Base-by-base conservation (phyloP, 768 basidiomycete species). In the Naganishia vishniacii region DNA sequence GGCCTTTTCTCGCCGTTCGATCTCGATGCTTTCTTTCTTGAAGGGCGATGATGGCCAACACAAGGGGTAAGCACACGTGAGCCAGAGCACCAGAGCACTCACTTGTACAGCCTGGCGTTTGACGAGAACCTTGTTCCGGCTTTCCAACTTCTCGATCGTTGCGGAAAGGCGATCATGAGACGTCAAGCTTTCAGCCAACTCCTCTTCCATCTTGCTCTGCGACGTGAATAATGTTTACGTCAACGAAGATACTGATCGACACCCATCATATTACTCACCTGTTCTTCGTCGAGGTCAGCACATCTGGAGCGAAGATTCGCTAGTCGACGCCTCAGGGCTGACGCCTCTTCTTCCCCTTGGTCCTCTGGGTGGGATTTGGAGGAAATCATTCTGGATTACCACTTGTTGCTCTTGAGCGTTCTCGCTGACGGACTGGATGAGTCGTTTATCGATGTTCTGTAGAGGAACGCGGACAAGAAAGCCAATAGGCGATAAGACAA, bases 81-180 rank as follows among this genome's bases (percentile, higher is more conserved):
- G 20, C 31, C 12, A 49, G 47, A 40, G 45, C 15, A 9, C 8
- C 16, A 20, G 3, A 1, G 15, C 0, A 62, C 72, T 44, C 40
- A 73, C 75, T 72, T 75, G 75, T 64, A 73, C 71, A 1, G 64
- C 53, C 65, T 72, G 71, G 18, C 72, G 49, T 46, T 65, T 71
- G 34, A 71, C 68, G n/a, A 59, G 59, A 11, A 73, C 73, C 46
- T 72, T 62, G 45, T 47, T 61, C 60, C 53, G 65, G 59, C 40
- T 64, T 48, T 74, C 73, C 3, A 66, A 56, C 23, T 71, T 67
- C 0, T 44, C 26, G 6, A 72, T 48, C 25, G 71, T 62, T 40
- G 48, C 53, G 41, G 68, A 31, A 11, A 73, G 26, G 37, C 65
- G 58, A 8, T 72, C 73, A 5, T 73, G 48, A 8, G 73, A 46